Evolutionary conservation across 2,329 filamentous ascomycete species (phyloP).

Genomic region (Fusarium camptoceras): DNA sequence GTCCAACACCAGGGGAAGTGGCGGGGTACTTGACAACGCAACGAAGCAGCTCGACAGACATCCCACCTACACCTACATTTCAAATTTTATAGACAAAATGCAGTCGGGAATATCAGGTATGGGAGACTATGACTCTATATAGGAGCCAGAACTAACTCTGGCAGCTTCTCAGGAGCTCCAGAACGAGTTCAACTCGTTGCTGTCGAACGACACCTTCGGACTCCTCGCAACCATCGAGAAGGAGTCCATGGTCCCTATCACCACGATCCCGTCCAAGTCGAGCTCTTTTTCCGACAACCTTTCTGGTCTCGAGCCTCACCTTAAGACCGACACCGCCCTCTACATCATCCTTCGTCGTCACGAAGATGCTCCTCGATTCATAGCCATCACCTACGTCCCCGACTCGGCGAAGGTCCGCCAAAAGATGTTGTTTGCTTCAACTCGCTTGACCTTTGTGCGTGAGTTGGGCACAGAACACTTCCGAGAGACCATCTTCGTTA

Average conservation of each 20-base stretch:
- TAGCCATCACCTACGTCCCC: slow-evolving; percentile 82
- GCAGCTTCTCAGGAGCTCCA: slow-evolving; percentile 82
- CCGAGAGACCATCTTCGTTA: slow-evolving; percentile 79
- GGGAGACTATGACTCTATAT: slow-evolving; percentile 1
- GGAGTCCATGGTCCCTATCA: slow-evolving; percentile 74
- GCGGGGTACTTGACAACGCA: slow-evolving; percentile 46
- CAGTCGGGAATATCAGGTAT: slow-evolving; percentile 83
- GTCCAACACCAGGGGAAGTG: slow-evolving; percentile 34
- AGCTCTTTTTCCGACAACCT: slow-evolving; percentile 74
- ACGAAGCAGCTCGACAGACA: slow-evolving; percentile 31
- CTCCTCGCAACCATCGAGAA: slow-evolving; percentile 77
- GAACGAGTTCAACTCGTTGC: slow-evolving; percentile 76
- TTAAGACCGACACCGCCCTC: slow-evolving; percentile 74
- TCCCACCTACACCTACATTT: slow-evolving; percentile 23
- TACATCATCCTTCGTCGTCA: slow-evolving; percentile 82
- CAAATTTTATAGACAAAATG: slow-evolving; percentile 60
- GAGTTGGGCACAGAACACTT: slow-evolving; percentile 85
- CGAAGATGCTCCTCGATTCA: slow-evolving; percentile 66
- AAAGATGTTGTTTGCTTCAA: slow-evolving; percentile 88
- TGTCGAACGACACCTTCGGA: slow-evolving; percentile 72
- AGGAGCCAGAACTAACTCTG: slow-evolving; percentile 1
- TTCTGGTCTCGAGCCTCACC: slow-evolving; percentile 68
- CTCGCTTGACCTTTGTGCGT: slow-evolving; percentile 78
- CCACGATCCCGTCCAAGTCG: slow-evolving; percentile 64
- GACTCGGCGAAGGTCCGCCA: slow-evolving; percentile 82